Evolutionary conservation across 2,329 filamentous ascomycete species (phyloP), one percentile per base, ranked within the genome.

Genomic region (Diaporthe sp.): DNA sequence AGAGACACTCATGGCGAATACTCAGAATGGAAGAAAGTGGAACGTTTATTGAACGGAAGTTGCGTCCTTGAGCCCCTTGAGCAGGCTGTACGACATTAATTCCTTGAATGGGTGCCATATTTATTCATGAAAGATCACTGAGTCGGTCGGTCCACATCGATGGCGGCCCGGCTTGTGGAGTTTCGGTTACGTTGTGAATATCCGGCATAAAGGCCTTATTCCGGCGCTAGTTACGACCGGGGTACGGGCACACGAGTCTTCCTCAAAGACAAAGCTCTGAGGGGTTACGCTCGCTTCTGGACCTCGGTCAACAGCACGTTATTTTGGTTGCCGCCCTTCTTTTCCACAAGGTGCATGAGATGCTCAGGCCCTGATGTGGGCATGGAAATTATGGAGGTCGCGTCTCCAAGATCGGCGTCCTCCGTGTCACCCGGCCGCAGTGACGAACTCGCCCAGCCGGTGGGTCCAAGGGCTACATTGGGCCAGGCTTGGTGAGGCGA

Each of bases 1-100:
- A 1, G 79, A 80, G 1, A 78, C 75, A 30, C 78, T 75, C 79
- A 80, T 79, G 50, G 35, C 72, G 71, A 50, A 15, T 12, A 44
- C 2, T 53, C 22, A 15, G 17, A 27, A 6, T 13, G n/a, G 17
- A 22, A 44, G 9, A 30, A 6, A 6, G 15, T 3, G 25, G 42
- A 30, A 5, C 25, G 12, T 27, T 5, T 10, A 39, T 22, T 61
- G 35, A 27, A 19, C 22, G 3, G 7, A 19, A 17, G 7, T 12
- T 39, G 22, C 56, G 35, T 25, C 9, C 25, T 17, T 27, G 42
- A 35, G 1, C n/a, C 37, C 27, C 42, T 22, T 3, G 9, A 42
- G 12, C 7, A 61, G 12, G 39, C 27, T 19, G 35, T 17, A 10
- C n/a, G 15, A 27, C 35, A 35, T 42, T 10, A 9, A 6, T 15